phyloP scores from a whole-genome alignment of 2,329 filamentous ascomycete genomes.

The Fusarium tanahbumbuense region DNA sequence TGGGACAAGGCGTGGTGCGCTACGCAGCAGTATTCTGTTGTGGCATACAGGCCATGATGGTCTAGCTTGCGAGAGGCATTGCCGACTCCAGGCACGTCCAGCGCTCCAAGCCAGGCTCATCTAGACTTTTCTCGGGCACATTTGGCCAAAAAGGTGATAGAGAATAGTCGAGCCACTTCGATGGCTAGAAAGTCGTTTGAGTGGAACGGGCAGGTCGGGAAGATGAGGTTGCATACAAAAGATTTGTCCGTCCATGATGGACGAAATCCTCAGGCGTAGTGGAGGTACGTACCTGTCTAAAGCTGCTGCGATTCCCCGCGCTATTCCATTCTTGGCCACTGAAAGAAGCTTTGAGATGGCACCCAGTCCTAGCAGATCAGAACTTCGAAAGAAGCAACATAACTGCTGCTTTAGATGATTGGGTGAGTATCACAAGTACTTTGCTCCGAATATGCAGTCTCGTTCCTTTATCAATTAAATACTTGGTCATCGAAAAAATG shows the following conservation, averaged over 20 bases:
- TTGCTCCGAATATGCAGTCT: not conserved
- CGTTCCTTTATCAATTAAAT: not conserved
- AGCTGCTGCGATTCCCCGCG: not conserved
- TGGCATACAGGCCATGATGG: slow-evolving; percentile 32
- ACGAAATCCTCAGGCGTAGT: slow-evolving; percentile 25
- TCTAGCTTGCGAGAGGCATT: slow-evolving; percentile 46
- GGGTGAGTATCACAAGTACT: not conserved
- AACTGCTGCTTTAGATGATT: not conserved
- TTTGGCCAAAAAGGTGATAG: slow-evolving; percentile 28
- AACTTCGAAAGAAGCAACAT: not conserved
- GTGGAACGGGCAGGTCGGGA: slow-evolving; percentile 9
- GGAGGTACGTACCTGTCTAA: slow-evolving; percentile 31
- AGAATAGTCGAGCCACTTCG: slow-evolving; percentile 6
- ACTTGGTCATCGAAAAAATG: not conserved
- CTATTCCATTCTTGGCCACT: slow-evolving; percentile 4
- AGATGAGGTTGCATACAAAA: slow-evolving; percentile 8
- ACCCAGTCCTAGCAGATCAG: not conserved
- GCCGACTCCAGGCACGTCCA: slow-evolving; percentile 54
- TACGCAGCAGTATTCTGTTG: slow-evolving; percentile 13
- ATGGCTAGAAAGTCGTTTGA: slow-evolving; percentile 7
- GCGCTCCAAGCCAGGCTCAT: slow-evolving; percentile 55
- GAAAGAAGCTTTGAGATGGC: not conserved
- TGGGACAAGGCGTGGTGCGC: not conserved
- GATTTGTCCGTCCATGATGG: slow-evolving; percentile 28
- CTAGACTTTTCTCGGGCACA: slow-evolving; percentile 40